Evolutionary conservation across 2,329 filamentous ascomycete species (phyloP), one percentile per base, ranked within the genome.

Genomic region (Microdochium paspali): DNA sequence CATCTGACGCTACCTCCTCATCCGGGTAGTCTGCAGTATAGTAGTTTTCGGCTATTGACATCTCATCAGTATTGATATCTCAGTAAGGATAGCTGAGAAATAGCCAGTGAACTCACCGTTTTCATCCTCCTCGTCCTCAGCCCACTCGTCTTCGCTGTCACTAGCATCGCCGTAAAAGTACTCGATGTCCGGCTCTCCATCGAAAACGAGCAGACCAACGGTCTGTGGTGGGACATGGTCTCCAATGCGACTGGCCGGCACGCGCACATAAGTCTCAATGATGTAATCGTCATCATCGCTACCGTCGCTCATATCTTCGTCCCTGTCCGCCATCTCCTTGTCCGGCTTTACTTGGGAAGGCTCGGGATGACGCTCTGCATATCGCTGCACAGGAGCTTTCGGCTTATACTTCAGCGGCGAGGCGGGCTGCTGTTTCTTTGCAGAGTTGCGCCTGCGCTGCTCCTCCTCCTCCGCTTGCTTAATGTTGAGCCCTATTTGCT

Each of bases 11-110:
- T 13, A 89, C 74, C 60, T 90, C 86, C 47, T 90, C 85, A 51
- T 90, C 86, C 1, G 86, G 86, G 55, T 90, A 90, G 61, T 90
- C 86, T 47, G 85, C 83, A 3, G 82, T 80, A 59, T 90, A 89
- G 63, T 88, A 82, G 57, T 88, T 84, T 60, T 90, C 86, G 30
- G 86, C 84, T 82, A 50, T 28, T 9, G 51, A 44, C 52, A 50
- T 26, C 13, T 43, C 18, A 24, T 20, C n/a, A 30, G 32, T 13
- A 12, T 32, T 30, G 24, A 10, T 10, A n/a, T n/a, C 4, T 9
- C 20, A 15, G 20, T 20, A 1, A 10, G 30, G 20, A 15, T 3
- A 20, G 18, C 35, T n/a, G n/a, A n/a, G n/a, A n/a, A n/a, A n/a
- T n/a, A n/a, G n/a, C 15, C 35, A 35, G 7, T 2, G 18, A 18